phyloP scores from a whole-genome alignment of 768 basidiomycete species.

The Kwoniella bestiolae region DNA sequence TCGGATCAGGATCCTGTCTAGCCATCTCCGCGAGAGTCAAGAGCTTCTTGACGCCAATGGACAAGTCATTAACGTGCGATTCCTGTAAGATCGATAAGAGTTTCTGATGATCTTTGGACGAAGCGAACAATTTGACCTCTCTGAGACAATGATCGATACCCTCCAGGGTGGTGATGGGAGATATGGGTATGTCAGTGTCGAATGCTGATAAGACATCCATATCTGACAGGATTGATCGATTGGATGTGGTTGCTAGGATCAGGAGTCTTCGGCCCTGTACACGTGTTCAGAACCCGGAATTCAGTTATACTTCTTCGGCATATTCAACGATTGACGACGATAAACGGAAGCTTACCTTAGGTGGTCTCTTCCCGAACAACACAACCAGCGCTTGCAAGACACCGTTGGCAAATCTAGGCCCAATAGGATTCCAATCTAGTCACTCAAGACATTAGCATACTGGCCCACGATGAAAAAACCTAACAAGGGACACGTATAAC shows the following conservation, averaged over 20 bases:
- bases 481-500: no score
- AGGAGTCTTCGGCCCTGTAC: slow-evolving; percentile 85
- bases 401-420: slow-evolving; percentile 92
- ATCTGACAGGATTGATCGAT: slow-evolving; percentile 80
- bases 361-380: slow-evolving; percentile 82
- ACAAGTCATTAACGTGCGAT: slow-evolving; percentile 72
- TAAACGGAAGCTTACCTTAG: slow-evolving; percentile 67
- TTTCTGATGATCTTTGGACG: slow-evolving; percentile 61
- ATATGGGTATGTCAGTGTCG: slow-evolving; percentile 82
- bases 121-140: slow-evolving; percentile 76
- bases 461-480: no score
- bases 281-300: no score
- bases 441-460: no score
- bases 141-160: slow-evolving; percentile 76
- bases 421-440: slow-evolving; percentile 93
- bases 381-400: slow-evolving; percentile 90
- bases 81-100: slow-evolving; percentile 72
- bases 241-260: slow-evolving; percentile 88
- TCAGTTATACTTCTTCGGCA: no score
- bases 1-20: slow-evolving; percentile 86
- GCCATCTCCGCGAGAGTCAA: slow-evolving; percentile 94
- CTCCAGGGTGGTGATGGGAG: slow-evolving; percentile 73
- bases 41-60: slow-evolving; percentile 92
- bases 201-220: slow-evolving; percentile 88
- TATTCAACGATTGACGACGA: not conserved